Base-by-base conservation (phyloP, 371 early-diverging fungal species). In the Zancudomyces culisetae region DNA sequence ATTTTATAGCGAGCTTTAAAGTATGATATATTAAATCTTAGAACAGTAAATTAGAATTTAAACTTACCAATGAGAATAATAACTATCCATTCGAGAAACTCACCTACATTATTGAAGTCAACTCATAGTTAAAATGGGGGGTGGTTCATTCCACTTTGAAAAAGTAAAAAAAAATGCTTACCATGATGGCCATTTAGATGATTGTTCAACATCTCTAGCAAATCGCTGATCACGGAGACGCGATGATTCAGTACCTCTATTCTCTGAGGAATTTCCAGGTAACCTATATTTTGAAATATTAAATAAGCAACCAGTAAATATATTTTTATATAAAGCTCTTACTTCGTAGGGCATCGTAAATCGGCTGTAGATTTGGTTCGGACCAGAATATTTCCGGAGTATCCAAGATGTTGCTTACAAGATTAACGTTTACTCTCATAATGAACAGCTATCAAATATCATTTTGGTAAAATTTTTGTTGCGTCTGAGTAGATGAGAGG, bases 311-410 rank as follows among this genome's bases (percentile, higher is more conserved):
- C 6, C 19, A 35, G 20, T 45, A 45, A 10, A 45, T 6, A 22
- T 45, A 45, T 22, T 18, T 23, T 27, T 47, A 6, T 20, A n/a
- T 24, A n/a, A n/a, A 18, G 3, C 2, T 47, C 28, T 3, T 47
- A 47, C 48, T 27, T 47, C 27, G n/a, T 15, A 62, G 56, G 2
- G 87, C 83, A 54, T 73, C 71, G 51, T 86, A 87, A 27, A 87
- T 56, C 6, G 84, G 85, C 55, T 84, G 81, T 41, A 84, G 66
- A 13, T 80, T 72, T 3, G 87, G 87, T 52, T 86, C 84, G 8
- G 84, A 79, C 85, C 87, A 87, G 52, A 88, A 87, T 40, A 86
- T 79, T 56, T 89, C 90, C 28, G 89, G 90, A 27, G 81, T 81
- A 60, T 89, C 87, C 54, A 88, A 68, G n/a, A 87, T 80, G 49